Evolutionary conservation across 2,329 filamentous ascomycete genomes (phyloP).

Genomic region (Colletotrichum magnum): DNA sequence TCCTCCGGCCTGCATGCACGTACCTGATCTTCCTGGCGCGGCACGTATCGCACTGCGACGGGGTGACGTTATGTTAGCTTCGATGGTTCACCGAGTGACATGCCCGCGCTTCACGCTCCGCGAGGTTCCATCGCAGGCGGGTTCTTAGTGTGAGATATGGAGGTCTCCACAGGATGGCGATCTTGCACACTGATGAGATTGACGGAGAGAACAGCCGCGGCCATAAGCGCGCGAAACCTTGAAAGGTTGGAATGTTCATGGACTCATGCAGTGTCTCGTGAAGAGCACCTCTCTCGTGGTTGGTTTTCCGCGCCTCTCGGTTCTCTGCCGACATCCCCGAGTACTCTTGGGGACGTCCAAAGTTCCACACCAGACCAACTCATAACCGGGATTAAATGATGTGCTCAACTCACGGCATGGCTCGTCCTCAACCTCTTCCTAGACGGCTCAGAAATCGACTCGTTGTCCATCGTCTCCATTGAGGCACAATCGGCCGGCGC

Average conservation of each 20-base stretch:
- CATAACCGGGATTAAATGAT: neutral
- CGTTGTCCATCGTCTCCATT: constrained; percentile 46
- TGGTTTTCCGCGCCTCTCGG: no score
- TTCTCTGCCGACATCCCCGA: no score
- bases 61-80: constrained; percentile 16
- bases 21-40: constrained; percentile 63
- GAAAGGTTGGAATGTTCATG: no score
- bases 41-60: constrained; percentile 61
- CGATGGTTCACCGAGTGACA: neutral
- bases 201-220: no score
- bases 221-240: no score
- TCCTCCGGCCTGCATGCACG: neutral
- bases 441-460: constrained; percentile 47
- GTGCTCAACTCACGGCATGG: constrained; percentile 51
- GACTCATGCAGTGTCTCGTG: no score
- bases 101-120: neutral
- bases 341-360: no score
- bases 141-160: no score
- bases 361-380: no score
- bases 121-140: neutral
- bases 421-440: constrained; percentile 59
- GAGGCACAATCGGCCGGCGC: constrained; percentile 13
- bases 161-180: no score
- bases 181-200: no score
- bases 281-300: no score